Evolutionary conservation across 495 filamentous ascomycete species (phyloP).

Genomic region (Talaromyces thailandensis): DNA sequence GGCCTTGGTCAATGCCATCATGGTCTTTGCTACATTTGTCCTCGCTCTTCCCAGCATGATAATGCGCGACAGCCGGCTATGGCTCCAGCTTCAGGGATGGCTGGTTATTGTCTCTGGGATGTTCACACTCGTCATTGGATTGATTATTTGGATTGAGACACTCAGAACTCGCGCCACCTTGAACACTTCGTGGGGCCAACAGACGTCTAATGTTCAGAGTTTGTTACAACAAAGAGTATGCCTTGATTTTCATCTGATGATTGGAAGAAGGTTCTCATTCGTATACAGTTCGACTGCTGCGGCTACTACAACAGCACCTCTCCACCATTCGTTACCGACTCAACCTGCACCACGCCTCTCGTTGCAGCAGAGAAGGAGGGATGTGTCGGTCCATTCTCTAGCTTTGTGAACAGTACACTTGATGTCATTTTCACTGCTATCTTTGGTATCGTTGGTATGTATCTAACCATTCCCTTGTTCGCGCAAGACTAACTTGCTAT

Average conservation of each 20-base stretch:
- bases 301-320: slow-evolving; percentile 60
- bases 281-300: slow-evolving; percentile 58
- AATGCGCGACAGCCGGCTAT: slow-evolving; percentile 22
- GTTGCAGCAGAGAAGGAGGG: slow-evolving; percentile 56
- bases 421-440: slow-evolving; percentile 65
- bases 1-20: slow-evolving; percentile 55
- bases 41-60: slow-evolving; percentile 26
- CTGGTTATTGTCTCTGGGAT: slow-evolving; percentile 49
- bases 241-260: background rate
- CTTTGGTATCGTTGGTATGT: slow-evolving; percentile 61
- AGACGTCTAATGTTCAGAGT: slow-evolving; percentile 42
- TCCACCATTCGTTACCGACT: slow-evolving; percentile 53
- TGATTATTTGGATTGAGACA: slow-evolving; percentile 62
- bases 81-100: slow-evolving; percentile 42
- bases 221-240: slow-evolving; percentile 57
- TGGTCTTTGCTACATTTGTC: slow-evolving; percentile 48
- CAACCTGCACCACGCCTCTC: slow-evolving; percentile 49
- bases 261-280: background rate
- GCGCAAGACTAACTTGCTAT: background rate
- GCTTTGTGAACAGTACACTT: slow-evolving; percentile 57
- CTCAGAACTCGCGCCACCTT: slow-evolving; percentile 52
- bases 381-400: slow-evolving; percentile 52
- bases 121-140: slow-evolving; percentile 56
- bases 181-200: slow-evolving; percentile 42
- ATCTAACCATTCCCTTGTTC: background rate